Conservation (phyloP, 176 grass and related monocot species). For the Eragrostis nindensis region DNA sequence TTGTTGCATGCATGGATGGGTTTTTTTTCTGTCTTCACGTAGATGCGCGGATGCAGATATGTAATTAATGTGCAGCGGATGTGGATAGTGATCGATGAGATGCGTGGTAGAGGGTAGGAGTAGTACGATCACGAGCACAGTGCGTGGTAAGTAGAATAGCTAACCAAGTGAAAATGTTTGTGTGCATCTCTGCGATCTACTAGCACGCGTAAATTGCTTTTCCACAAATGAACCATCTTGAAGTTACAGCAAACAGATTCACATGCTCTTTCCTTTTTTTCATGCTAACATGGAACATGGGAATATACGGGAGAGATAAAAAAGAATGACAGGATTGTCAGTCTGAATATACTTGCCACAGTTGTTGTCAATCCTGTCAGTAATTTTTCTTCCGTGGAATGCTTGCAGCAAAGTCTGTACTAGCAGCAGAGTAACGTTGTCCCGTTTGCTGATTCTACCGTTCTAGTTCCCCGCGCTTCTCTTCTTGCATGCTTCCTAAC, state of each 20-base stretch:
- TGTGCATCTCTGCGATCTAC: too few relatives aligned
- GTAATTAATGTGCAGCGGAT: constrained; percentile 5
- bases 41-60: constrained; percentile 31
- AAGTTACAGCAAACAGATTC: neutral
- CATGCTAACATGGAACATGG: neutral
- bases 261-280: neutral
- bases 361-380: neutral
- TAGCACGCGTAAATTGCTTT: too few relatives aligned
- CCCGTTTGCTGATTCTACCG: too few relatives aligned
- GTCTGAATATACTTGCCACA: neutral
- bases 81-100: constrained; percentile 18
- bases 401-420: constrained; percentile 1
- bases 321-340: neutral
- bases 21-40: constrained; percentile 30
- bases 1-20: neutral
- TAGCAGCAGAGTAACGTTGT: neutral
- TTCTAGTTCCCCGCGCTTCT: neutral
- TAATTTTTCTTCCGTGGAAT: neutral
- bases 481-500: too few relatives aligned
- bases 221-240: too few relatives aligned
- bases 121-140: neutral
- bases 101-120: neutral
- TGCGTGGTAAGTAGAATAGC: too few relatives aligned
- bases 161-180: too few relatives aligned
- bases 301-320: neutral